Evolutionary conservation across 2,329 filamentous ascomycete species (phyloP).

Genomic region (Sarocladium kiliense): DNA sequence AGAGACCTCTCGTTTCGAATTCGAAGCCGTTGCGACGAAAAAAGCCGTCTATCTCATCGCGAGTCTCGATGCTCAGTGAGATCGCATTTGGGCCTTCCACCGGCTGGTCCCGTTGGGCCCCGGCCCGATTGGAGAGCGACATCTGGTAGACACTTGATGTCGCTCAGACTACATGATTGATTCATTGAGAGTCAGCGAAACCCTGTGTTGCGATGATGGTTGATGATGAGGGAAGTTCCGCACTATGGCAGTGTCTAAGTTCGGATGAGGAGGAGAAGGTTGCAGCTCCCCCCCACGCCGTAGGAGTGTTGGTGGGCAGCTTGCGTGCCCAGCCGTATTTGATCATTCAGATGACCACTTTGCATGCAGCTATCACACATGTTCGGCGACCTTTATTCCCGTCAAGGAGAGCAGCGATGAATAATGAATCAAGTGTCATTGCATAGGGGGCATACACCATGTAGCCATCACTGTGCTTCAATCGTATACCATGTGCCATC

Average conservation of each 20-base stretch:
- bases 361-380: background rate
- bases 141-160: too few relatives aligned
- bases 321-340: background rate
- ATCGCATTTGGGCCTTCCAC: background rate
- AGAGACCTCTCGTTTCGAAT: constrained; percentile 10
- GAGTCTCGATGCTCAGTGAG: background rate
- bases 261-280: constrained; percentile 6
- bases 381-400: background rate
- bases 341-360: background rate
- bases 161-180: too few relatives aligned
- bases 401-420: too few relatives aligned
- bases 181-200: too few relatives aligned
- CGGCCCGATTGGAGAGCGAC: background rate
- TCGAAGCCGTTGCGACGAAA: constrained; percentile 19
- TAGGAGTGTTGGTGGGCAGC: background rate
- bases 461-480: background rate
- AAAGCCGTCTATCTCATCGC: constrained; percentile 11
- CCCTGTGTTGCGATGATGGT: background rate
- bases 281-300: background rate
- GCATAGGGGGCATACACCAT: background rate
- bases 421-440: too few relatives aligned
- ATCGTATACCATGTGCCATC: too few relatives aligned
- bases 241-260: background rate
- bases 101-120: background rate
- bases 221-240: too few relatives aligned